phyloP scores from a whole-genome alignment of 768 basidiomycete species.

The Exidia glandulosa region DNA sequence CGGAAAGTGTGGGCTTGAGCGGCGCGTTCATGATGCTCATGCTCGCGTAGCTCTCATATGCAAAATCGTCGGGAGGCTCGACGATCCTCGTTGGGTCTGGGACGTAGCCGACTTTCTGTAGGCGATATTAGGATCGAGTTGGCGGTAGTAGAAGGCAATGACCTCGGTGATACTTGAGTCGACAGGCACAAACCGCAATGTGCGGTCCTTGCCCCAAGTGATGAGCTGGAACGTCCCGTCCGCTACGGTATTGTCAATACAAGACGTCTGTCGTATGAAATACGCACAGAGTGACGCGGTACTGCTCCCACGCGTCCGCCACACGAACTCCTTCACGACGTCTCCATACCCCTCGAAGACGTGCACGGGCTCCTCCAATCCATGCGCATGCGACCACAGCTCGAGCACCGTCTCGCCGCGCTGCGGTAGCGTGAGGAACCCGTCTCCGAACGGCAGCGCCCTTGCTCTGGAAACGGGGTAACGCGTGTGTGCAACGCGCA shows the following conservation, averaged over 20 bases:
- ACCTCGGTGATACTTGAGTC: conserved; percentile 61
- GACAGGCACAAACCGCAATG: conserved; percentile 84
- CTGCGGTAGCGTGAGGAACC: conserved; percentile 81
- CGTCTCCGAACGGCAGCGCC: conserved; percentile 83
- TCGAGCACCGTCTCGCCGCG: conserved; percentile 74
- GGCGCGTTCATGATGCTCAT: background rate
- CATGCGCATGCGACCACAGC: conserved; percentile 52
- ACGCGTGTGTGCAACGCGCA: conserved; percentile 49
- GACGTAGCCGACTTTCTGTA: conserved; percentile 55
- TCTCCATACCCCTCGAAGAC: conserved; percentile 82
- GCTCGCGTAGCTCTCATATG: background rate
- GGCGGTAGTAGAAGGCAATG: conserved; percentile 44
- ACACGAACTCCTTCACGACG: conserved; percentile 96
- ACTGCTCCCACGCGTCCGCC: conserved; percentile 47
- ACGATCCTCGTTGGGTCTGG: conserved; percentile 34
- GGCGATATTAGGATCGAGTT: too few relatives aligned
- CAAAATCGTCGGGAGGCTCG: background rate
- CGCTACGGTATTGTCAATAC: conserved; percentile 18
- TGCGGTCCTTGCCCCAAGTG: conserved; percentile 85
- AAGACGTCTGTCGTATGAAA: conserved; percentile 29
- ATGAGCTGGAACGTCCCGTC: conserved; percentile 50
- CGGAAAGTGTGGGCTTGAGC: background rate
- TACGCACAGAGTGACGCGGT: conserved; percentile 12
- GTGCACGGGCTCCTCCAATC: conserved; percentile 43
- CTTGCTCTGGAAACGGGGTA: conserved; percentile 95